Conservation (phyloP, 2,329 filamentous ascomycete species). For the Endoconidiophora polonica region DNA sequence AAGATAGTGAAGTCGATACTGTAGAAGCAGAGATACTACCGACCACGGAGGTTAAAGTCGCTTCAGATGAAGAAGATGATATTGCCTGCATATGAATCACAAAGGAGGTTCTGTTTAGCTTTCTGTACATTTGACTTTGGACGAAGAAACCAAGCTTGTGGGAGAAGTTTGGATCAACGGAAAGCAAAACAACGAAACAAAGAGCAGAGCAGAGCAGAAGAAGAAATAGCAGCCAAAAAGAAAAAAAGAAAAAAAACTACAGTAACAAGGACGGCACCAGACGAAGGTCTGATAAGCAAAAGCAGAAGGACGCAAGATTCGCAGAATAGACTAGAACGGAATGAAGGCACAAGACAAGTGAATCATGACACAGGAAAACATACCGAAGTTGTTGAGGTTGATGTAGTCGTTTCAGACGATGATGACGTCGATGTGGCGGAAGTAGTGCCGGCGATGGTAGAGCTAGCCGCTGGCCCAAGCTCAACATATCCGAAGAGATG, state of each 20-base stretch:
- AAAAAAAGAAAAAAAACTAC: background rate
- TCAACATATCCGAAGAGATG: slow-evolving; percentile 49
- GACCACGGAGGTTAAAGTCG: slow-evolving; percentile 2
- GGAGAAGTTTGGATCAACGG: background rate
- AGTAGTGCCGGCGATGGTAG: slow-evolving; percentile 9
- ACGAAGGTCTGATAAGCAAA: background rate
- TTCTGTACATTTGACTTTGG: slow-evolving; percentile 6
- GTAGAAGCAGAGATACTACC: slow-evolving; percentile 2
- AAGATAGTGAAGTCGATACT: background rate
- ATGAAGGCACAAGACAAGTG: background rate
- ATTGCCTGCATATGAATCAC: background rate
- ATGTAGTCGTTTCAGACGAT: slow-evolving; percentile 14
- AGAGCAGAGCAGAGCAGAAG: slow-evolving; percentile 3
- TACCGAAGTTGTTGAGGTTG: slow-evolving; percentile 4
- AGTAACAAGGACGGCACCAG: background rate
- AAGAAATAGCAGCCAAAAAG: background rate
- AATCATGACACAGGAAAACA: background rate
- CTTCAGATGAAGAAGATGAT: background rate
- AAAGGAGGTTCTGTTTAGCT: slow-evolving; percentile 7
- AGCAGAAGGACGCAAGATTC: slow-evolving; percentile 2
- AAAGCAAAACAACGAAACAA: slow-evolving; percentile 8
- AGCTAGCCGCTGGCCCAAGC: slow-evolving; percentile 20
- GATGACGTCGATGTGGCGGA: slow-evolving; percentile 15
- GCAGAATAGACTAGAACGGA: background rate
- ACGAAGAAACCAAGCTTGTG: background rate